Base-by-base conservation (phyloP, 2,329 filamentous ascomycete species). In the Plenodomus biglobosus region DNA sequence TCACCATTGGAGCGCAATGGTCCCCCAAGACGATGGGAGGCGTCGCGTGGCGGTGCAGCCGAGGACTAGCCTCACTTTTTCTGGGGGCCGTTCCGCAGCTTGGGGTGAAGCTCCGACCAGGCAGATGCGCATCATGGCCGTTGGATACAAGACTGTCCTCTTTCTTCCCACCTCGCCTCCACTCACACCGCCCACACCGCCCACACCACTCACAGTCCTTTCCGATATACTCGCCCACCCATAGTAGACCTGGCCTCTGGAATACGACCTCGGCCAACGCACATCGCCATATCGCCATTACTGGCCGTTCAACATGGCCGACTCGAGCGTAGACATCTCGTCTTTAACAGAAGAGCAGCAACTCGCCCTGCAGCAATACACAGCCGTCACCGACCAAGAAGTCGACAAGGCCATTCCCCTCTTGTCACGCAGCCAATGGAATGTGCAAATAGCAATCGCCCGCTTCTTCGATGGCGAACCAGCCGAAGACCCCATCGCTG, bases 381-480 rank as follows among this genome's bases (percentile, higher is more conserved):
- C 86, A 15, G 82, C 88, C 42, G 87, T 99, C 42, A 97, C 94
- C 20, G 85, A 92, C 61, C 91, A 96, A 72, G 86, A 90, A 18
- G 72, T 84, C 38, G 80, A 84, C 37, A 85, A 89, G 48, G 91
- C 94, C 1, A 78, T 96, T 40, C 84, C 89, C 1, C 72, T 99
- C 3, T 78, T 99, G 1, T 83, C 86, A 59, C 80, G 91, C 53
- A 96, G 91, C 47, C 87, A 97, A 78, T 99, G 94, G 94, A 99
- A 97, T 68, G 88, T 96, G 0, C 88, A 92, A 78, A 96, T 97
- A 63, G 92, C 94, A 48, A 92, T 99, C 56, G 85, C 94, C 57
- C 95, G 95, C 68, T 97, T 97, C 82, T 99, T 96, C 70, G 94
- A 99, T 65, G 94, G 94, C 60, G 94, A 97, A 75, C 87, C 87